Evolutionary conservation across 1,284 basidiomycete species (phyloP).

Genomic region (Flammula alnicola): DNA sequence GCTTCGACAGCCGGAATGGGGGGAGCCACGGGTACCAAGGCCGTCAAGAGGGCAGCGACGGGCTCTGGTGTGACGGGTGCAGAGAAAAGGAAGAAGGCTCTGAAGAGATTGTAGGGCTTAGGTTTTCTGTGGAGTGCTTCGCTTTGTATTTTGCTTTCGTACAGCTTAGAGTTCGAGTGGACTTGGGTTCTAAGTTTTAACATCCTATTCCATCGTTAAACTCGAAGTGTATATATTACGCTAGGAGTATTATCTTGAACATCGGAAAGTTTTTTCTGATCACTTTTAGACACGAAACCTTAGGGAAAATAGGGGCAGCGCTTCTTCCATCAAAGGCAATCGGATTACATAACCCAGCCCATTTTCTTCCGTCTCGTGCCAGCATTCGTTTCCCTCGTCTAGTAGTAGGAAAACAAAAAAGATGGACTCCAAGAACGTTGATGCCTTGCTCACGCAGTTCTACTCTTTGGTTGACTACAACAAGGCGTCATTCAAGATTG

Average conservation of each 20-base stretch:
- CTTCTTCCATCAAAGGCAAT: too few relatives aligned
- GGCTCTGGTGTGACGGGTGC: slow-evolving; percentile 53
- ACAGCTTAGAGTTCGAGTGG: slow-evolving; percentile 8
- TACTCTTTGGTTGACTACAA: slow-evolving; percentile 56
- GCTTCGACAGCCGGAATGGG: slow-evolving; percentile 33
- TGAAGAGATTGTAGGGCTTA: slow-evolving; percentile 67
- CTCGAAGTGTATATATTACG: slow-evolving; percentile 1
- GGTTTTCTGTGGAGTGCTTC: slow-evolving; percentile 8
- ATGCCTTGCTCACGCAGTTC: slow-evolving; percentile 21
- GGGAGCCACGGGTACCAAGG: slow-evolving; percentile 51
- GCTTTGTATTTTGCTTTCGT: slow-evolving; percentile 7
- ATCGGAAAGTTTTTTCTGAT: too few relatives aligned
- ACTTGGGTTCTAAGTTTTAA: neutral
- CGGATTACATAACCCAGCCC: neutral
- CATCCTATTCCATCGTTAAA: neutral
- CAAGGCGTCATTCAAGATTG: slow-evolving; percentile 69
- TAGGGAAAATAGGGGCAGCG: too few relatives aligned
- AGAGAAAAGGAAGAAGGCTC: slow-evolving; percentile 84
- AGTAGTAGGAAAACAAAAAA: slow-evolving; percentile 7
- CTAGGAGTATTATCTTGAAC: neutral
- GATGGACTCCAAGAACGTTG: slow-evolving; percentile 23
- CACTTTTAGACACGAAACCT: too few relatives aligned
- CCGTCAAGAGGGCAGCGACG: slow-evolving; percentile 69
- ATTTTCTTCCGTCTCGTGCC: too few relatives aligned
- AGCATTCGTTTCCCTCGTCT: neutral